These are phyloP conservation scores for Marvania coccoides DNA, from an alignment of 139 green algal genomes.

Conservation along the genomic window DNA sequence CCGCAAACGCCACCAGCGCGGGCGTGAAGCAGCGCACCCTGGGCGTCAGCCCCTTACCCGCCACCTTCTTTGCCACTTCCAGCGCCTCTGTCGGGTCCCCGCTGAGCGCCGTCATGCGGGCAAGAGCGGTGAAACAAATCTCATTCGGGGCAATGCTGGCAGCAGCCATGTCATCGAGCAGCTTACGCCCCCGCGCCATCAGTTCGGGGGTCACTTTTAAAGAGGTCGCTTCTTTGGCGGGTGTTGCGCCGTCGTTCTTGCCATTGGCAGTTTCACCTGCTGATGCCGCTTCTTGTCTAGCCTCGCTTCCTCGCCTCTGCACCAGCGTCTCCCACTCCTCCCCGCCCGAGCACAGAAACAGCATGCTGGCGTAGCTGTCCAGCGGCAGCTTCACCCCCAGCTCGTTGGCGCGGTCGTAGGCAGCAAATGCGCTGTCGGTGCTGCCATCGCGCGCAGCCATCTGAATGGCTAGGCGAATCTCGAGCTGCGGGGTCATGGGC, in stretches of 20 bases:
- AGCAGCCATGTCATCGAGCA: background rate
- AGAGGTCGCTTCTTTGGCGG: background rate
- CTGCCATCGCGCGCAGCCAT: slow-evolving; percentile 15
- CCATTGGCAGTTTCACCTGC: background rate
- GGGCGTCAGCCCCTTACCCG: slow-evolving; percentile 5
- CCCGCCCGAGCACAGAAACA: slow-evolving; percentile 42
- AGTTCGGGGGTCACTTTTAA: background rate
- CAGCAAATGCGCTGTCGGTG: slow-evolving; percentile 18
- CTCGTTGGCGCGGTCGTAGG: slow-evolving; percentile 24
- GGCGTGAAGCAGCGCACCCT: slow-evolving; percentile 45
- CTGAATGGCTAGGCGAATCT: slow-evolving; percentile 13
- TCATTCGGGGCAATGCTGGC: background rate
- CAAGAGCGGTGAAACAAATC: slow-evolving; percentile 27
- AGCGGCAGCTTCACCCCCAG: slow-evolving; percentile 6
- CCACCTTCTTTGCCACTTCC: slow-evolving; percentile 8
- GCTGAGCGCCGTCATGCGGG: slow-evolving; percentile 21
- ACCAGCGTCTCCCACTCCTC: slow-evolving; percentile 28
- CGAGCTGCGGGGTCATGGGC: background rate
- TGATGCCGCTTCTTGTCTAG: background rate
- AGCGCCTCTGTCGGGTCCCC: slow-evolving; percentile 34
- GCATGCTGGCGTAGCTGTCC: slow-evolving; percentile 21
- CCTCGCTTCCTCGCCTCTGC: background rate
- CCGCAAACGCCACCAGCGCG: slow-evolving; percentile 35
- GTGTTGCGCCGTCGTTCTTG: background rate
- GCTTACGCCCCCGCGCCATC: background rate